Conservation (phyloP, 2,329 filamentous ascomycete genomes). For the Calonectria multiphialidica region DNA sequence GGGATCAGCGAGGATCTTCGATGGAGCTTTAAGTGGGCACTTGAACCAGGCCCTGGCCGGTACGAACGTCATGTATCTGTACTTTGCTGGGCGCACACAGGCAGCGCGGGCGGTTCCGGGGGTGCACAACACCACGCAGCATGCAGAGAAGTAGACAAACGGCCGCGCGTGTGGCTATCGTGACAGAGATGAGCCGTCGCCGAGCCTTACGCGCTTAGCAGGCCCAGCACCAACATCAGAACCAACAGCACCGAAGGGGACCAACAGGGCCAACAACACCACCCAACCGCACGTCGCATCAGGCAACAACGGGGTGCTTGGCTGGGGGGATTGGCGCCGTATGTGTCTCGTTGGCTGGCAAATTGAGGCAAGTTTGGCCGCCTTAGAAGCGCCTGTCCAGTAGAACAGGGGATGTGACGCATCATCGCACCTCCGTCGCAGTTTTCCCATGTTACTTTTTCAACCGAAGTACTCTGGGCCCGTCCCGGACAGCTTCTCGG, state of each 20-base stretch:
- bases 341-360: slow-evolving; percentile 13
- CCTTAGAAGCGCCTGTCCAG: slow-evolving; percentile 11
- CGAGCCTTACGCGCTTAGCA: slow-evolving; percentile 29
- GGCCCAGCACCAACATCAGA: neutral
- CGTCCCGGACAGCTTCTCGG: neutral
- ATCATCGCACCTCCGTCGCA: slow-evolving; percentile 28
- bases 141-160: slow-evolving; percentile 5
- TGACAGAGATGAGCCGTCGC: slow-evolving; percentile 7
- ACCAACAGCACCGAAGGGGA: neutral
- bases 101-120: slow-evolving; percentile 19
- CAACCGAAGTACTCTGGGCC: slow-evolving; percentile 23
- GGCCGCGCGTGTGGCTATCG: slow-evolving; percentile 23
- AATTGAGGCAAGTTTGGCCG: slow-evolving; percentile 12
- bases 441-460: slow-evolving; percentile 19
- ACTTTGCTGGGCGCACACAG: slow-evolving; percentile 14
- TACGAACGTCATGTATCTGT: slow-evolving; percentile 26
- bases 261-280: neutral
- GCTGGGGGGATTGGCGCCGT: slow-evolving; percentile 20
- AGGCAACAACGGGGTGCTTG: slow-evolving; percentile 15
- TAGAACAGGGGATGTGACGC: slow-evolving; percentile 28
- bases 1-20: slow-evolving; percentile 33
- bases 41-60: slow-evolving; percentile 28
- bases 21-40: slow-evolving; percentile 32
- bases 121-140: slow-evolving; percentile 23
- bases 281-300: slow-evolving; percentile 30